Evolutionary conservation across 257 asterid genomes (phyloP), one percentile per base, ranked within the genome.

Genomic region (Salvia miltiorrhiza): DNA sequence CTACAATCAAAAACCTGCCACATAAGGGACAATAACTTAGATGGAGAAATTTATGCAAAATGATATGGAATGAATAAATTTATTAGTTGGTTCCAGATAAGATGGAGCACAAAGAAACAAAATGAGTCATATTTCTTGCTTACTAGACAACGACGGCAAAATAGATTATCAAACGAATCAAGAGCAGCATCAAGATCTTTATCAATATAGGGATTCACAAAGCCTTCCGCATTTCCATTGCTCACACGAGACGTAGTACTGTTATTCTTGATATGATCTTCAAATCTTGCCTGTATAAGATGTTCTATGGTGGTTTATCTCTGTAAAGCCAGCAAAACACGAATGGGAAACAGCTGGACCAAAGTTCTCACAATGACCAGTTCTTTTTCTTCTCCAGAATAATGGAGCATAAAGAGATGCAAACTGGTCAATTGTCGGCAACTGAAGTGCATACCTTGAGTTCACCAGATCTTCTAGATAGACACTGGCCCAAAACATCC

Each of bases 131-230:
- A 63, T 60, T 23, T 41, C 72, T 72, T 80, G 77, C 96, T 78
- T 84, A 94, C 99, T 61, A 81, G 83, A 77, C 99, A 94, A 55
- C 97, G 95, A 9, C 97, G 97, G 73, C 99, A 94, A 75, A 89
- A 94, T 55, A 94, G 85, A 71, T 84, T 89, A 87, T 94, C 97
- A 76, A 91, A 87, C 56, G 99, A 87, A 83, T 89, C 97, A 76
- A 91, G 71, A 65, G 99, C 99, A 56, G 92, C 92, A 71, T 89
- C 95, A 62, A 94, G 95, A 85, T 85, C 93, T 73, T 91, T 86
- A 74, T 91, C 97, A 47, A 86, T 83, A 80, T 82, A 86, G 37
- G 90, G 86, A 79, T 81, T 77, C 74, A 77, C 83, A 71, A 79
- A 78, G 61, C 83, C 91, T 67, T 82, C 95, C 23, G 74, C 71